phyloP scores from a whole-genome alignment of 257 asterid genomes.

The Cordia subcordata region DNA sequence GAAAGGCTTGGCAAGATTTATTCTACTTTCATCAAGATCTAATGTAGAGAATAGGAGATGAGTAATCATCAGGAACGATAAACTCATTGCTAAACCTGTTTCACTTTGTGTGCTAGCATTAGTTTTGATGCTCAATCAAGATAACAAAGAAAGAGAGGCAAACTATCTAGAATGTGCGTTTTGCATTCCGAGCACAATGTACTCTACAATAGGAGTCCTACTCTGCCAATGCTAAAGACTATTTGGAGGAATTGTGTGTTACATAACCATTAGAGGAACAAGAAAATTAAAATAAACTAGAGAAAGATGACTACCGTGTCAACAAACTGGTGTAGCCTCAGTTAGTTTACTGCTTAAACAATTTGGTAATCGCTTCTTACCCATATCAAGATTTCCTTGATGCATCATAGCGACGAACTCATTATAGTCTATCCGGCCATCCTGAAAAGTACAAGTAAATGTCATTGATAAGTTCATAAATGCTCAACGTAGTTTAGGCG shows the following conservation, averaged over 20 bases:
- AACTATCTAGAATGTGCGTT: neutral
- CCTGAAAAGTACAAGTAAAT: conserved; percentile 23
- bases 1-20: no score
- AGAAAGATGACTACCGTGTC: conserved; percentile 10
- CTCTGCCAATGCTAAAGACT: conserved; percentile 11
- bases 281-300: neutral
- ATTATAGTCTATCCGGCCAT: conserved; percentile 41
- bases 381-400: conserved; percentile 32
- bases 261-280: neutral
- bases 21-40: no score
- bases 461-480: neutral
- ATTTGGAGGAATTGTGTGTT: conserved; percentile 7
- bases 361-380: conserved; percentile 25
- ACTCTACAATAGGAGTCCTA: neutral
- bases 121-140: no score
- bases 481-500: neutral
- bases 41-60: no score
- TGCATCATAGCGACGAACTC: conserved; percentile 61
- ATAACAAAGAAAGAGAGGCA: neutral
- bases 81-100: no score
- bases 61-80: no score
- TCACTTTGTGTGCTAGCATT: no score
- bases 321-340: conserved; percentile 19
- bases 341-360: conserved; percentile 17
- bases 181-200: neutral